Base-by-base conservation (phyloP, 129 eudicot species). In the Ambrosia artemisiifolia region DNA sequence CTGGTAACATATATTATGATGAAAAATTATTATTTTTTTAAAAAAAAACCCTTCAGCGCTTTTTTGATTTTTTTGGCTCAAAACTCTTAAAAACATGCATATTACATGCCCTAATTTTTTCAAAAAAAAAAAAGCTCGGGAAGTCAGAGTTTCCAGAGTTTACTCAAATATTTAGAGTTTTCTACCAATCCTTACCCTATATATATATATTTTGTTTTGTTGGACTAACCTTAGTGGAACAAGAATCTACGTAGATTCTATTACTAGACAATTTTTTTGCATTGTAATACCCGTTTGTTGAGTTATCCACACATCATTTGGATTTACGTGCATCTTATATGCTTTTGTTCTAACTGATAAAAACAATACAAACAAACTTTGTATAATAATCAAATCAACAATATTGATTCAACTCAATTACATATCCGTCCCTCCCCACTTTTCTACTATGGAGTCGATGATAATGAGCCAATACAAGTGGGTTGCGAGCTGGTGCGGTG, bases 401-500 rank as follows among this genome's bases (percentile, higher is more conserved):
- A 20, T 74, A 50, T 19, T 14, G 14, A 19, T 63, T 18, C 33
- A 43, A 9, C 18, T 40, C 24, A 28, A 34, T 63, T 63, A 38
- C 55, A 20, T 49, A 40, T 19, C 18, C 19, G 11, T 12, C 20
- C 8, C 42, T 3, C 38, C 10, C 17, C 9, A 8, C 14, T 14
- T 16, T 69, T 74, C 30, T 7, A 36, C 50, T 9, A 75, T 75
- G 79, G 72, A 74, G 53, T 24, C 28, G 28, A 24, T 24, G 28
- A 65, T 74, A 55, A 65, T 42, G 10, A 54, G 72, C 30, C 57
- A 65, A 65, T 75, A 20, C 44, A 40, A 14, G 65, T 74, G 79
- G 79, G 65, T 74, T 24, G 72, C 65, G 54, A 75, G 47, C 55
- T 75, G 72, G 55, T 70, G 76, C 46, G 76, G 71, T 69, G 74